phyloP scores from a whole-genome alignment of 2,329 filamentous ascomycete species.

The Aspergillus candidus region DNA sequence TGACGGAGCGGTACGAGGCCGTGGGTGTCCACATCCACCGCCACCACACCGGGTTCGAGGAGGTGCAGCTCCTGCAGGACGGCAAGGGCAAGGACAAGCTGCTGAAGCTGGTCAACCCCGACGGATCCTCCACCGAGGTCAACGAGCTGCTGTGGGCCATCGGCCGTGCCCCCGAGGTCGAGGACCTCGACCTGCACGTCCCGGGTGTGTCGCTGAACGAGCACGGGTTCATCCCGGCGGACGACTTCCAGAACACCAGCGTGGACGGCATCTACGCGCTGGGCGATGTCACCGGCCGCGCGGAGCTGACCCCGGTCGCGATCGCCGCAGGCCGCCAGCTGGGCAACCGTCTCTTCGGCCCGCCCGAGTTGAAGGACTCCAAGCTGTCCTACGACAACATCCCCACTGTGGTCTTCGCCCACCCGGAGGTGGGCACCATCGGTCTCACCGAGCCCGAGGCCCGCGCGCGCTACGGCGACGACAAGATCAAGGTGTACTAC shows the following conservation, averaged over 20 bases:
- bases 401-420: conserved; percentile 49
- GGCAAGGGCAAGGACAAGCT: conserved; percentile 44
- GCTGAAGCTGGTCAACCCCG: conserved; percentile 39
- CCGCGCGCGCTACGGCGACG: conserved; percentile 42
- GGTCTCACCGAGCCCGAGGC: conserved; percentile 48
- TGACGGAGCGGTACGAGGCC: conserved; percentile 48
- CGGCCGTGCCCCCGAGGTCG: conserved; percentile 42
- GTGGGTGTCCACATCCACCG: conserved; percentile 45
- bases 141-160: conserved; percentile 49
- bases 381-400: conserved; percentile 47
- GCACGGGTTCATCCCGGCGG: conserved; percentile 40
- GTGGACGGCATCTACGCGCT: conserved; percentile 45
- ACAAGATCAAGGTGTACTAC: conserved; percentile 47
- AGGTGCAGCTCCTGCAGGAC: conserved; percentile 40
- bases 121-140: conserved; percentile 40
- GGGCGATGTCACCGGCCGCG: conserved; percentile 47
- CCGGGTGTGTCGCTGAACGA: conserved; percentile 38
- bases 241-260: conserved; percentile 47
- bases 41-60: conserved; percentile 42
- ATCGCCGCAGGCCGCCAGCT: conserved; percentile 48
- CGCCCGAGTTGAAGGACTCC: conserved; percentile 37
- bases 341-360: conserved; percentile 46
- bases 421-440: conserved; percentile 46
- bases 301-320: conserved; percentile 49
- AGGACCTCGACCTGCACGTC: conserved; percentile 37